phyloP scores from a whole-genome alignment of 2,329 filamentous ascomycete species.

The Botrytis galanthina region DNA sequence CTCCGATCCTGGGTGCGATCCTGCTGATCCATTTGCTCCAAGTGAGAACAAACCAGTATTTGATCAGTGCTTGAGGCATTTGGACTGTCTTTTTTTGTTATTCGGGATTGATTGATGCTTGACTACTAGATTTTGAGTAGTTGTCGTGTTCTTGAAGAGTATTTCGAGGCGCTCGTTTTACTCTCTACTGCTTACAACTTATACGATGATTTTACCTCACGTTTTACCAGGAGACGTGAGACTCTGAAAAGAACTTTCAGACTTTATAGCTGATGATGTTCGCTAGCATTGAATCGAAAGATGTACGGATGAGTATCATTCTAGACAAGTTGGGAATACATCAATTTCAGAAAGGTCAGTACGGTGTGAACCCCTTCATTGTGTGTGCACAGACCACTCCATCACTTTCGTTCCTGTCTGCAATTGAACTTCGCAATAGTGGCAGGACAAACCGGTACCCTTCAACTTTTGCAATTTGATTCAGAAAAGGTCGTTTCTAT shows the following conservation, averaged over 20 bases:
- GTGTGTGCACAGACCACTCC: not conserved
- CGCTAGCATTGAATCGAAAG: not conserved
- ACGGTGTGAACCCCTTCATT: not conserved
- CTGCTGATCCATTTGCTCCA: not conserved
- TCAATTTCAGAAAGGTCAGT: not conserved
- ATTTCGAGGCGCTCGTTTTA: not conserved
- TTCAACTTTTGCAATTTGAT: not conserved
- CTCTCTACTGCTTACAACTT: not conserved
- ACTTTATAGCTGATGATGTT: not conserved
- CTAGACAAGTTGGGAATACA: not conserved
- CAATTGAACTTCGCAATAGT: not conserved
- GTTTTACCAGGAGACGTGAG: no score
- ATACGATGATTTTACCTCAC: not conserved
- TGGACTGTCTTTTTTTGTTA: not conserved
- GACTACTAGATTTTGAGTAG: not conserved
- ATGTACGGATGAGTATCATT: not conserved
- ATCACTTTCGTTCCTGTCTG: not conserved
- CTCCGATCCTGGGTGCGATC: not conserved
- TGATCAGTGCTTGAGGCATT: not conserved
- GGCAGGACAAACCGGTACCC: not conserved
- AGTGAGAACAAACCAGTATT: not conserved
- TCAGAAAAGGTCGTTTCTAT: no score
- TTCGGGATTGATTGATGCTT: not conserved
- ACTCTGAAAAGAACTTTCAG: not conserved
- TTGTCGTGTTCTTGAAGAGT: not conserved